Conservation (phyloP, 2,329 filamentous ascomycete genomes). For the Paecilomyces formosus region DNA sequence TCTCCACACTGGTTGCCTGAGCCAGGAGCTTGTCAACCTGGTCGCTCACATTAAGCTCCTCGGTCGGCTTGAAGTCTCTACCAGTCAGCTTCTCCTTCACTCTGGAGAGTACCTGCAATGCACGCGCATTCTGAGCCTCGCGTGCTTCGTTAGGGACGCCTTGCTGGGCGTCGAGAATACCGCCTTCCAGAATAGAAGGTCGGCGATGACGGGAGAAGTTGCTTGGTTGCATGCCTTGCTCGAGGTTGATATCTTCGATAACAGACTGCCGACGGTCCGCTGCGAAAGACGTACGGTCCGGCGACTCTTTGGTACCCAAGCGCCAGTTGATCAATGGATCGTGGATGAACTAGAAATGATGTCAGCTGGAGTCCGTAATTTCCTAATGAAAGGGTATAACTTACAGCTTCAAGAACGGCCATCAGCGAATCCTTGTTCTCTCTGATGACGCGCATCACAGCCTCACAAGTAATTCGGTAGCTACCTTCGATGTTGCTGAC, state of each 20-base stretch:
- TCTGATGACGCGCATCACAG: conserved; percentile 92
- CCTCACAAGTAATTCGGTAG: conserved; percentile 96
- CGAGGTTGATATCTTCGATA: conserved; percentile 42
- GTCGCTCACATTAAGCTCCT: conserved; percentile 75
- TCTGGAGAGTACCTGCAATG: conserved; percentile 80
- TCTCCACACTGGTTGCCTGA: conserved; percentile 94
- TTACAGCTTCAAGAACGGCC: conserved; percentile 93
- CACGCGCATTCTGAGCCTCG: conserved; percentile 88
- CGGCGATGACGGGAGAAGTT: conserved; percentile 60
- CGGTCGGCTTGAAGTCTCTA: conserved; percentile 76
- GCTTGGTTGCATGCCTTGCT: conserved; percentile 52
- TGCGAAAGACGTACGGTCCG: conserved; percentile 52
- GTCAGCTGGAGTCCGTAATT: conserved; percentile 12
- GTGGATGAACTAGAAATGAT: conserved; percentile 73
- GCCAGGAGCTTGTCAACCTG: conserved; percentile 94
- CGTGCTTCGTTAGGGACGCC: conserved; percentile 37
- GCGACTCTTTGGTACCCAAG: conserved; percentile 58
- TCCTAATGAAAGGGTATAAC: conserved; percentile 30
- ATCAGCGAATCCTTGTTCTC: conserved; percentile 98
- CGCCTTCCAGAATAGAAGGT: conserved; percentile 60
- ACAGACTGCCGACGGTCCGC: conserved; percentile 55
- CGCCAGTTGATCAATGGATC: conserved; percentile 98
- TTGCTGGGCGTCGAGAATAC: conserved; percentile 36
- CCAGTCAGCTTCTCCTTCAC: conserved; percentile 96
- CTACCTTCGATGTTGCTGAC: conserved; percentile 99